These are phyloP conservation scores for Pseudozyma flocculosa DNA, from an alignment of 1,284 basidiomycete species.

Conservation along the genomic window DNA sequence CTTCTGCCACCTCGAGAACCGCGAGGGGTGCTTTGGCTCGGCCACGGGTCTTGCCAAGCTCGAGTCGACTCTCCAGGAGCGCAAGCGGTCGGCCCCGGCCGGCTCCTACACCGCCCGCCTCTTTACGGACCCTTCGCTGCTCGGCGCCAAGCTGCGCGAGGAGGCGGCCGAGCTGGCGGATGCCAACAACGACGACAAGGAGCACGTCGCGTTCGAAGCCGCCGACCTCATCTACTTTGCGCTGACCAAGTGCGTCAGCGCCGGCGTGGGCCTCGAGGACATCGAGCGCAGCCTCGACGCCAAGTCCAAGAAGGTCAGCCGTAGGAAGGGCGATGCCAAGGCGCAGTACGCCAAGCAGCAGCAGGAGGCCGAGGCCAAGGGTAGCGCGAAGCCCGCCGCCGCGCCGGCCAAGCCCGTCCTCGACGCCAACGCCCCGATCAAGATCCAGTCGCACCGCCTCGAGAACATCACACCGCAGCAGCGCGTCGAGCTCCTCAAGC, in stretches of 20 bases:
- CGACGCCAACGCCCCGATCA: slow-evolving; percentile 61
- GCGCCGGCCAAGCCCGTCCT: slow-evolving; percentile 26
- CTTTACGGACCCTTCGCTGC: slow-evolving; percentile 77
- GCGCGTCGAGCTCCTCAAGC: slow-evolving; percentile 72
- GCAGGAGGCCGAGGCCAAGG: slow-evolving; percentile 47
- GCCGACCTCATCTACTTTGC: slow-evolving; percentile 96
- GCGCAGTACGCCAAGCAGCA: slow-evolving; percentile 69
- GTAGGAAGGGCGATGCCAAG: slow-evolving; percentile 91
- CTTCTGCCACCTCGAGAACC: slow-evolving; percentile 87
- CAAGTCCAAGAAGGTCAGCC: slow-evolving; percentile 83
- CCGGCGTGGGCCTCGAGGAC: slow-evolving; percentile 80
- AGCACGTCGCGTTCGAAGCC: slow-evolving; percentile 83
- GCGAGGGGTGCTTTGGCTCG: slow-evolving; percentile 71
- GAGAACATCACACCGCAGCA: slow-evolving; percentile 63
- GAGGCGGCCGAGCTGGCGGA: slow-evolving; percentile 94
- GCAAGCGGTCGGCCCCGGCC: slow-evolving; percentile 75
- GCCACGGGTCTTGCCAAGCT: slow-evolving; percentile 76
- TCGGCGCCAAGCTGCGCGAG: slow-evolving; percentile 93
- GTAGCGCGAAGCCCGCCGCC: slow-evolving; percentile 24
- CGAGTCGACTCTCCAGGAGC: slow-evolving; percentile 75
- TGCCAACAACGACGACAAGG: slow-evolving; percentile 75
- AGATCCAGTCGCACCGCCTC: slow-evolving; percentile 47
- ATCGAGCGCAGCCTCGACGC: slow-evolving; percentile 81
- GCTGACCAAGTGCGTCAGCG: slow-evolving; percentile 78
- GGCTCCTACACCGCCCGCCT: slow-evolving; percentile 90